Percentiles rank a stretch among this genome's conserved stretches.
Conservation (phyloP, 306 rosid species). For the Citrullus amarus region DNA sequence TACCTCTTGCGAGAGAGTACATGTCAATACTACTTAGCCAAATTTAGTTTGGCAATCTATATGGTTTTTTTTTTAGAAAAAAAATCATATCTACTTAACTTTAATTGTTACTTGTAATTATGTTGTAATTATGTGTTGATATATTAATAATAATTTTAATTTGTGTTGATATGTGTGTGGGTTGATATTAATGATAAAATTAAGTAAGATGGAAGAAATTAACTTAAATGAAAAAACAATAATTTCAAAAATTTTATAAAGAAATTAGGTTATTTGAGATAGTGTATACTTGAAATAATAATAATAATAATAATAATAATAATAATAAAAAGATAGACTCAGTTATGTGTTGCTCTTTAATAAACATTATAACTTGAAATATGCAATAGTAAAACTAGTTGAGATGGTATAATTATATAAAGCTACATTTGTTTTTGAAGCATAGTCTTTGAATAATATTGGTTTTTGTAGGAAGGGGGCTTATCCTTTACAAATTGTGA, state of each 20-base stretch:
- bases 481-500: not conserved
- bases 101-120: not conserved
- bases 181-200: not conserved
- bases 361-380: not conserved
- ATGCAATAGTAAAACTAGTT: not conserved
- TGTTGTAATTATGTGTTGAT: not conserved
- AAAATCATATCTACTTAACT: not conserved
- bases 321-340: too few species aligned
- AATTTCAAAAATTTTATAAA: too few species aligned
- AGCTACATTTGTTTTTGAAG: not conserved
- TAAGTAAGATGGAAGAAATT: too few species aligned
- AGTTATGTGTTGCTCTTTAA: too few species aligned
- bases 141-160: not conserved
- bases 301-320: too few species aligned
- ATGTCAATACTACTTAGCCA: too few species aligned
- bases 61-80: too few species aligned
- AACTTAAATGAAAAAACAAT: too few species aligned
- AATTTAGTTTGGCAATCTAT: too few species aligned
- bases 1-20: too few species aligned
- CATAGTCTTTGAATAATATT: not conserved
- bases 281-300: too few species aligned
- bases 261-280: too few species aligned
- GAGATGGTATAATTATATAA: not conserved
- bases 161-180: not conserved
- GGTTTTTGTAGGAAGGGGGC: not conserved